Base-by-base conservation (phyloP, 192 early-diverging fungal species). In the Linnemannia schmuckeri region DNA sequence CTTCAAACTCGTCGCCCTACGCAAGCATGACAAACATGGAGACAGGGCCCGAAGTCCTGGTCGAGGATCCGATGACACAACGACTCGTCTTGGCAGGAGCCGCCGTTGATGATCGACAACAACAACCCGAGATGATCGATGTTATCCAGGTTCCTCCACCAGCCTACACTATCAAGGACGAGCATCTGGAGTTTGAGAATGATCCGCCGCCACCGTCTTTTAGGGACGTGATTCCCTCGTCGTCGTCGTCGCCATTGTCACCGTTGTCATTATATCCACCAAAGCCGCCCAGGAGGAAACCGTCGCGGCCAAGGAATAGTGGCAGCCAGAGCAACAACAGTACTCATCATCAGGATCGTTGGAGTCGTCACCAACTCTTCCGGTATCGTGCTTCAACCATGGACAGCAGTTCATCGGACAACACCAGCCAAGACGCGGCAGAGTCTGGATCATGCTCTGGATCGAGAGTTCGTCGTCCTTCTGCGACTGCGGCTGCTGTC, bases 31-130 rank as follows among this genome's bases (percentile, higher is more conserved):
- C 40, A 33, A 22, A 71, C 7, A 42, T 42, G 38, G 70, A 38
- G 70, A 41, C 70, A 42, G 35, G 70, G 8, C 70, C 38, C 6
- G 70, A 42, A 22, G 70, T 42, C 5, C 22, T 72, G 18, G 20
- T 72, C 38, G 70, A 72, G 20, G 70, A 72, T 41, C 70, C 70
- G 9, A 72, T 72, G 70, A 72, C 70, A 38, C 70, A 72, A 41
- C 70, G 70, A 35, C 24, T 72, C 12, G 12, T 72, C 30, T 41
- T 72, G 38, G 37, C 38, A 38, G 38, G 12, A 22, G 40, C 40
- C 33, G 40, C 70, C 13, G 30, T 66, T 33, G 70, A 72, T 2
- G 38, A 41, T 22, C 49, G 49, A 22, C 49, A 0, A 10, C 9
- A 18, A 22, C 38, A 20, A 20, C 37, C 30, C 37, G 35, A 38